These are phyloP conservation scores for Ilyonectria sp. DNA, from an alignment of 2,329 filamentous ascomycete genomes.

Conservation along the genomic window DNA sequence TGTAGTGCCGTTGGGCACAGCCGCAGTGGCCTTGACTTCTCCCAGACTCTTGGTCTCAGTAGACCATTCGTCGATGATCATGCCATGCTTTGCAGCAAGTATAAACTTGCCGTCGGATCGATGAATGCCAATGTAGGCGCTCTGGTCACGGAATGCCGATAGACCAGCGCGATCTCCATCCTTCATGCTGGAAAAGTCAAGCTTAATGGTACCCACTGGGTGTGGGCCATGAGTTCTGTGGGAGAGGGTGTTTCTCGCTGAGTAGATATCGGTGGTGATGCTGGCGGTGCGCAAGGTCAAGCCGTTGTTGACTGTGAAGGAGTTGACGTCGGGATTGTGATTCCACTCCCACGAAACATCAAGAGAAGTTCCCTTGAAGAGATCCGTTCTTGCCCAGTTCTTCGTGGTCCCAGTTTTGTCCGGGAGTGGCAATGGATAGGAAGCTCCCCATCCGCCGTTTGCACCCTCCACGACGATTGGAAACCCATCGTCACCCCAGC, in stretches of 20 bases:
- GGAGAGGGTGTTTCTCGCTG: background rate
- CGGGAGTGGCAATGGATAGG: background rate
- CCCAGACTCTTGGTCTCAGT: constrained; percentile 39
- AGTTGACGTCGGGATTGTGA: constrained; percentile 5
- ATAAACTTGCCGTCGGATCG: constrained; percentile 33
- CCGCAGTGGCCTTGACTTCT: constrained; percentile 37
- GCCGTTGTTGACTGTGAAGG: background rate
- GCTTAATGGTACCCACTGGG: background rate
- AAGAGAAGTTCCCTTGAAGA: background rate
- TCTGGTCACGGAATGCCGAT: background rate
- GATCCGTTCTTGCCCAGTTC: background rate
- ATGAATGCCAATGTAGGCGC: constrained; percentile 1
- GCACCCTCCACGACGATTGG: constrained; percentile 50
- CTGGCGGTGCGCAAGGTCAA: background rate
- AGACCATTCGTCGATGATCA: constrained; percentile 55
- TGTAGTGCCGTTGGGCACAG: constrained; percentile 36
- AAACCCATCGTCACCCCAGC: constrained; percentile 63
- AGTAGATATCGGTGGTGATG: background rate
- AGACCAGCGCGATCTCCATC: constrained; percentile 4
- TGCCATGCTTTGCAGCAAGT: constrained; percentile 54
- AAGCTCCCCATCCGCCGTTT: background rate
- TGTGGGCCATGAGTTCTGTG: background rate
- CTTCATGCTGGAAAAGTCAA: background rate
- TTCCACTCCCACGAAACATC: constrained; percentile 14
- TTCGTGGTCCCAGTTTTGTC: background rate